phyloP scores from a whole-genome alignment of 352 stramenopile species.

The Phytophthora cryptogea region DNA sequence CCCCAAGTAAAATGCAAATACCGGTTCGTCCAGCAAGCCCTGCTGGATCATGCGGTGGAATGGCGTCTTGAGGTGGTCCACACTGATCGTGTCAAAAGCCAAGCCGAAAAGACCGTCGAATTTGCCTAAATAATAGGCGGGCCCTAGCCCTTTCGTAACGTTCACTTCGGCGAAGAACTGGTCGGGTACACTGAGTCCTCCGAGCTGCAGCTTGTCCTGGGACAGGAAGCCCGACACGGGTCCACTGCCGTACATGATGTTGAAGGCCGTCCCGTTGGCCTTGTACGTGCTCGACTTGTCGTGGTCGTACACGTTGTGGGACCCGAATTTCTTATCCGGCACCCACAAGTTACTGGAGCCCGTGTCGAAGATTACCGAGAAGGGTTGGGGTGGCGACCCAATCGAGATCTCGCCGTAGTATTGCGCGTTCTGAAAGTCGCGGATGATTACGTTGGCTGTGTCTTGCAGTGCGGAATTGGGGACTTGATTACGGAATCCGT shows the following conservation, averaged over 20 bases:
- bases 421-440: constrained; percentile 94
- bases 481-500: constrained; percentile 15
- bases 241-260: constrained; percentile 96
- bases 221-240: constrained; percentile 93
- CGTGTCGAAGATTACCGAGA: constrained; percentile 97
- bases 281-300: constrained; percentile 86
- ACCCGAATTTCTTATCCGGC: constrained; percentile 77
- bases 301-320: constrained; percentile 90
- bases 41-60: constrained; percentile 94
- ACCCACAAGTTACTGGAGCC: constrained; percentile 98
- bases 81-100: constrained; percentile 94
- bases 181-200: constrained; percentile 60
- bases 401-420: constrained; percentile 93
- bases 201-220: constrained; percentile 83
- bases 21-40: constrained; percentile 82
- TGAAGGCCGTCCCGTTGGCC: constrained; percentile 91
- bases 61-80: constrained; percentile 92
- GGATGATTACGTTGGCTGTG: constrained; percentile 72
- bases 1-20: constrained; percentile 97
- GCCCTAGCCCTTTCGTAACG: constrained; percentile 94
- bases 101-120: constrained; percentile 99
- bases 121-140: constrained; percentile 94
- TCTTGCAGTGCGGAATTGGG: constrained; percentile 1
- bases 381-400: constrained; percentile 91
- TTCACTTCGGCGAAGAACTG: constrained; percentile 97